phyloP scores from a whole-genome alignment of 495 filamentous ascomycete species.

The Trichoderma reesei region DNA sequence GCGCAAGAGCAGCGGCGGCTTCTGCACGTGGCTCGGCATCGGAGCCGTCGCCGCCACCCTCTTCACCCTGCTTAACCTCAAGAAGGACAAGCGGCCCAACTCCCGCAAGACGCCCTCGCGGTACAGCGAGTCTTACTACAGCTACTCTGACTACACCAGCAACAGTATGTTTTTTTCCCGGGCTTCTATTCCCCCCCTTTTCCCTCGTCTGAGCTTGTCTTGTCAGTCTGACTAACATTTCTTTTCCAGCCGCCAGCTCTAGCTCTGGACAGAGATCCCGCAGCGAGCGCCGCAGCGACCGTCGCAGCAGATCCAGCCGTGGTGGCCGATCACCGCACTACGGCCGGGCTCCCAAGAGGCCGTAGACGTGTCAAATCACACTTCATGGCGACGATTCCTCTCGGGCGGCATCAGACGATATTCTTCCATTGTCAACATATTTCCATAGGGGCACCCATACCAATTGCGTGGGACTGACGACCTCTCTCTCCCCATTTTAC shows the following conservation, averaged over 20 bases:
- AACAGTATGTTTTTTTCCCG: constrained; percentile 36
- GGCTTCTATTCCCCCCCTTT: too few species aligned
- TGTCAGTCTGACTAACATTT: background rate
- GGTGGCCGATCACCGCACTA: background rate
- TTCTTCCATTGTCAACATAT: background rate
- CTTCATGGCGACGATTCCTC: background rate
- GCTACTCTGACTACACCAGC: constrained; percentile 34
- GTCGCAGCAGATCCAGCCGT: background rate
- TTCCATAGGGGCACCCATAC: background rate
- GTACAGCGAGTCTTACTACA: constrained; percentile 39
- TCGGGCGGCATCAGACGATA: background rate
- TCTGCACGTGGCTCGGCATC: constrained; percentile 40
- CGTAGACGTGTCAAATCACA: background rate
- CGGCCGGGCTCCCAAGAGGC: background rate
- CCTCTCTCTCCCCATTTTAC: background rate
- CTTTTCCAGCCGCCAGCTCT: constrained; percentile 31
- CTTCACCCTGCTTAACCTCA: constrained; percentile 67
- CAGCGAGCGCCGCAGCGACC: constrained; percentile 23
- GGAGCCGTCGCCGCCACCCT: constrained; percentile 56
- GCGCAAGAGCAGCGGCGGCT: constrained; percentile 28
- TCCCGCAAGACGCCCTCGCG: constrained; percentile 37
- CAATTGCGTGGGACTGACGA: background rate
- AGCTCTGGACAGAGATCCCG: constrained; percentile 24
- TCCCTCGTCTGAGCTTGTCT: constrained; percentile 10
- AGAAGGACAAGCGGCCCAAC: constrained; percentile 43